Base-by-base conservation (phyloP, 2,329 filamentous ascomycete genomes). In the Trichophyton schoenleinii region DNA sequence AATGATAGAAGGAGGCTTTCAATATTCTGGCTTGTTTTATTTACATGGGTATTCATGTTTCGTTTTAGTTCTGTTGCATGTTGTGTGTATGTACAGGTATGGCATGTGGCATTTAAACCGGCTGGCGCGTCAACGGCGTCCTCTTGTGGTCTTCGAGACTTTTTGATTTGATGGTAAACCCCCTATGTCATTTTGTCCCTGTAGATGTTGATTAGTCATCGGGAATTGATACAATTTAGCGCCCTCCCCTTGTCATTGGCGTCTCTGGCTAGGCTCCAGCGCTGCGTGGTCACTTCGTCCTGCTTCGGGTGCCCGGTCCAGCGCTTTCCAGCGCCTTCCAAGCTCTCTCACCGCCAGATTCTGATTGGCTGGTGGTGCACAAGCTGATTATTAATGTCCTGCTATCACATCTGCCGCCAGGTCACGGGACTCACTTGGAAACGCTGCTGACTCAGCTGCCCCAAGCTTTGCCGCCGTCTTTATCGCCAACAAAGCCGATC, bases 261-360 rank as follows among this genome's bases (percentile, higher is more conserved):
- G 28, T 11, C 46, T 52, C 22, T 25, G 7, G n/a, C 52, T 28
- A 58, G 57, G 57, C 57, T 58, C 25, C 57, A 58, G 57, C 38
- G 57, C 57, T 58, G 57, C 57, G 57, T 58, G 57, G 36, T 58
- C 57, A 42, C 20, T 58, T 44, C 42, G 41, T 58, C 57, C 8
- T 36, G 31, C 18, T 22, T 31, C 1, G 42, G 42, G 7, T 3
- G 49, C 15, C 34, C 44, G 9, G 18, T 65, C 64, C 57, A 61
- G 57, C 52, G 61, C 48, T 18, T 64, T 65, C 63, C 63, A 65
- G 57, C 48, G 34, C 52, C 53, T 65, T 65, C 64, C 60, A 62
- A 42, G 28, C 28, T 42, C 9, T 13, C 11, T 31, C 34, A 9
- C 28, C 25, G 44, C 58, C 28, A 3, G 28, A 2, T 31, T 41